Percentiles rank a stretch among this genome's conserved stretches.
phyloP scores from a whole-genome alignment of 345 rosid genomes.

The Eucalyptus camaldulensis region DNA sequence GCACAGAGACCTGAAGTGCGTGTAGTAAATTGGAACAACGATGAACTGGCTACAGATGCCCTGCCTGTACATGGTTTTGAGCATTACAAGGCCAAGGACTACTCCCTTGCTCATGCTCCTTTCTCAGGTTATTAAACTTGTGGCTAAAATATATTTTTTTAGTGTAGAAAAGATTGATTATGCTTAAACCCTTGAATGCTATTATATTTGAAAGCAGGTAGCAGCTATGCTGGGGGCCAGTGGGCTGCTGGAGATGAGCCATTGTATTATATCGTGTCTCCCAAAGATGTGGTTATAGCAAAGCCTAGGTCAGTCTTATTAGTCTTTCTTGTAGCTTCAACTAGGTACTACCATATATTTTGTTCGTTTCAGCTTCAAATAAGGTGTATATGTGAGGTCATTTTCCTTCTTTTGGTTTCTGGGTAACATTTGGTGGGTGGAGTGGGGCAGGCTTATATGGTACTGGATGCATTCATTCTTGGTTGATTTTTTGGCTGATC shows the following conservation, averaged over 20 bases:
- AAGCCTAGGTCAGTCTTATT: constrained; percentile 68
- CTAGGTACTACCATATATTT: background rate
- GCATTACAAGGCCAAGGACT: constrained; percentile 97
- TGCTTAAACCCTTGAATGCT: background rate
- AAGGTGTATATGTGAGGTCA: background rate
- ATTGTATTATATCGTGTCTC: constrained; percentile 83
- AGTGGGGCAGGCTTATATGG: background rate
- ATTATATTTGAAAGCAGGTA: constrained; percentile 43
- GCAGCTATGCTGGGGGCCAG: constrained; percentile 98
- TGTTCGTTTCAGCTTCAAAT: background rate
- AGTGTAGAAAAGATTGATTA: background rate
- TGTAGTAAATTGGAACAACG: constrained; percentile 84
- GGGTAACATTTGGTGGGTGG: background rate
- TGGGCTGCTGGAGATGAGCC: constrained; percentile 99
- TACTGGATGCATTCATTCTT: background rate
- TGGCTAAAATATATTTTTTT: background rate
- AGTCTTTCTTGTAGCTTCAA: background rate
- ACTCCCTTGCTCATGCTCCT: constrained; percentile 95
- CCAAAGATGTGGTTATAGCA: constrained; percentile 97
- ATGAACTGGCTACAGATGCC: constrained; percentile 98
- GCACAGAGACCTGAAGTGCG: constrained; percentile 99
- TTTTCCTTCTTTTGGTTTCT: background rate
- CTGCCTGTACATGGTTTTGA: constrained; percentile 94
- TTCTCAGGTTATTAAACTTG: constrained; percentile 61
- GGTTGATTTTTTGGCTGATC: background rate